Base-by-base conservation (phyloP, 805 yeast genomes). In the Zygoascus bituminiphila region DNA sequence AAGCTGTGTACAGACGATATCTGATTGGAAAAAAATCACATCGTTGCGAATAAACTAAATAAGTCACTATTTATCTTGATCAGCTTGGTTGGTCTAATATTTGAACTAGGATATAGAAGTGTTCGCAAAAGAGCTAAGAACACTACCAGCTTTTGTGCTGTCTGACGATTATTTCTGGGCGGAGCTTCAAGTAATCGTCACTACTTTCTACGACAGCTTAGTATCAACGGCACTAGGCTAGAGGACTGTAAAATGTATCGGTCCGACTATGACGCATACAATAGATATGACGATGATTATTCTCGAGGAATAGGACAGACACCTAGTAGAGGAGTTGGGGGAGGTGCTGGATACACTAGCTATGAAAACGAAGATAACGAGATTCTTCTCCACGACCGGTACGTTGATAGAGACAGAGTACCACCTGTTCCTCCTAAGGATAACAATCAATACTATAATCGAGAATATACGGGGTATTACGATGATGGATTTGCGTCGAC, bases 351-450 rank as follows among this genome's bases (percentile, higher is more conserved):
- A 12, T 36, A 36, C 17, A 2, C 24, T 12, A 41, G 44, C 35
- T 41, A 41, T 25, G 44, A 41, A 14, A 25, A 41, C 25, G 44
- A 25, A 10, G 44, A 41, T 25, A 41, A 41, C 33, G 44, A 41
- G 19, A 24, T 41, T 3, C 22, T 41, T 3, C 22, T 41, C 20
- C 15, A 15, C 19, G 22, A 25, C 25, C 17, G 14, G 4, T 10
- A 25, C 12, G 17, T 14, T 8, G 33, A 41, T 15, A 36, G 39
- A 15, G 39, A 36, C 21, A 19, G 22, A 25, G 44, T 19, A 8
- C 44, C 44, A 7, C 44, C 44, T 15, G 22, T 41, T 41, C 44
- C 44, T 24, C 44, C 44, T 25, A 41, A 41, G 12, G 35, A 41
- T 15, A 9, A 26, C 15, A 10, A 41, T 25, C 44, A 23, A 14